These are phyloP conservation scores for Pachyrhizus erosus DNA, from an alignment of 306 rosid species.

Conservation along the genomic window DNA sequence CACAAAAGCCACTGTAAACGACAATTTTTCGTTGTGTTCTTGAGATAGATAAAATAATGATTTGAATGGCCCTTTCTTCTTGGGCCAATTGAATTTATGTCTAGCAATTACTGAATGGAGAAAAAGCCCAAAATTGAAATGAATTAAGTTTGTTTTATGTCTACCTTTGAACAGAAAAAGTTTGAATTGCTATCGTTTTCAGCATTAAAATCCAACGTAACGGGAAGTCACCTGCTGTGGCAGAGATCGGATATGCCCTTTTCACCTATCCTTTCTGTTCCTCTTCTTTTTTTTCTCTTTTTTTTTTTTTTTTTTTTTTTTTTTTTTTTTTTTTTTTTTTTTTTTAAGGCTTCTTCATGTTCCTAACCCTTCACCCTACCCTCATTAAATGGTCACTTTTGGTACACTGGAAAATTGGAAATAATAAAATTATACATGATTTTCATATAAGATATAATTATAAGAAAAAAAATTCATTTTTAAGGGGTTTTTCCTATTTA, in stretches of 20 bases:
- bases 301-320: too few relatives aligned
- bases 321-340: too few relatives aligned
- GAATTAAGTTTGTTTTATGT: constrained; percentile 5
- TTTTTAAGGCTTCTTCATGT: too few relatives aligned
- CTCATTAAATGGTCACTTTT: not conserved
- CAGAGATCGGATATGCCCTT: not conserved
- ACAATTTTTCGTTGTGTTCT: not conserved
- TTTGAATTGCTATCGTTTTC: constrained; percentile 23
- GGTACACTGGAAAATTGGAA: not conserved
- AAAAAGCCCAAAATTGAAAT: not conserved
- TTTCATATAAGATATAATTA: not conserved
- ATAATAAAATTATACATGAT: not conserved
- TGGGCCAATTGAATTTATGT: not conserved
- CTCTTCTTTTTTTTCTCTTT: too few relatives aligned
- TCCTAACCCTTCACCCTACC: not conserved
- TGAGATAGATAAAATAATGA: not conserved
- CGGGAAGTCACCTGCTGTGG: not conserved
- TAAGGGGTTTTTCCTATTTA: not conserved
- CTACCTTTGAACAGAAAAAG: not conserved
- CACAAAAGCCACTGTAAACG: not conserved
- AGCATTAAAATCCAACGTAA: constrained; percentile 8
- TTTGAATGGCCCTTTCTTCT: not conserved
- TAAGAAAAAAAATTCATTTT: not conserved
- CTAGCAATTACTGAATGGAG: not conserved
- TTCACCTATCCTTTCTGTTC: not conserved